Evolutionary conservation across 202 grass and related monocot genomes (phyloP), one percentile per base, ranked within the genome.

Genomic region (Saccharum hybrid): DNA sequence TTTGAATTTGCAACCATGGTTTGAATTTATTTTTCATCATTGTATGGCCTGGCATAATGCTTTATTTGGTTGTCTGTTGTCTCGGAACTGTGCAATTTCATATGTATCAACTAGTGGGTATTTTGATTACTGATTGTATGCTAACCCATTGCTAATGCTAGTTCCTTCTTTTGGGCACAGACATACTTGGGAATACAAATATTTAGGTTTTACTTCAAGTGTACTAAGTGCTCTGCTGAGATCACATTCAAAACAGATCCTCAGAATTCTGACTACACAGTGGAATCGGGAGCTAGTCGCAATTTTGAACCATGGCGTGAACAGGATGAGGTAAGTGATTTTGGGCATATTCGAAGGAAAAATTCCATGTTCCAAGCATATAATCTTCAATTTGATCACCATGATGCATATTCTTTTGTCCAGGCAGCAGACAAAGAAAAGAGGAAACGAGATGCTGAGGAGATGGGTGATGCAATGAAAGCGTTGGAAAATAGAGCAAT

Each of bases 381-480:
- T 83, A 37, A 78, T 77, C 38, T 84, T 82, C 18, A 31, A 72
- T 57, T 80, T 84, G 67, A 54, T 72, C 63, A 81, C 19, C 10
- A 1, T 65, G 15, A 52, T 65, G 38, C 22, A 15, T 75, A 67
- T 63, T 78, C 0, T 74, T 62, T 57, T 83, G 38, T 73, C 63
- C 74, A 95, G 93, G 90, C 56, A 33, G 68, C 48, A 72, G 92
- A 94, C 43, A 90, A 78, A 7, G 95, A 94, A 52, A 97, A 97
- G 86, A 93, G 74, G 39, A 94, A 94, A 78, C 90, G 92, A 88
- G 90, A 92, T 76, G 88, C 64, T 6, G 95, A 97, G 81, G 95
- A 97, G 66, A 97, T 97, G 92, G 94, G 94, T 73, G 94, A 97
- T 84, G 94, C 94, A 76, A 97, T 97, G 94, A 94, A 82, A 84